A percentile compares a stretch with the other conserved stretches of the same genome.
Conservation (phyloP, 1,284 basidiomycete genomes). For the Meira miltonrushii region DNA sequence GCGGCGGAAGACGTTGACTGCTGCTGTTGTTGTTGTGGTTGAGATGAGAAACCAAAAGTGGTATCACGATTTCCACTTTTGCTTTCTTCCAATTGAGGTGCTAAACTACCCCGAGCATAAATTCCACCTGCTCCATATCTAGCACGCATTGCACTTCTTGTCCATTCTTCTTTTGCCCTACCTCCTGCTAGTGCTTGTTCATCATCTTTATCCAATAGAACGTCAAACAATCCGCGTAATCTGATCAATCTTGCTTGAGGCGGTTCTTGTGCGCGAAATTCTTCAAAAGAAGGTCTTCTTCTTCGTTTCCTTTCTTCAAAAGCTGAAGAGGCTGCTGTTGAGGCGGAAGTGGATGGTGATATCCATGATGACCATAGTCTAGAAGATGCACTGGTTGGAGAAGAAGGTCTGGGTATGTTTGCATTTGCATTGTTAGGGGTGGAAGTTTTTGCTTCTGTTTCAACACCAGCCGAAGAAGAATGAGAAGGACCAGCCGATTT, state of each 20-base stretch:
- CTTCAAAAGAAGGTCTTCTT: constrained; percentile 33
- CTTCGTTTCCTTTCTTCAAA: constrained; percentile 6
- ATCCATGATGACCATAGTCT: constrained; percentile 13
- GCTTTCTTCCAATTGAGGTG: constrained; percentile 11
- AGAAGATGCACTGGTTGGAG: constrained; percentile 9
- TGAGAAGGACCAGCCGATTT: no score
- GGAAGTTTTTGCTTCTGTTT: no score
- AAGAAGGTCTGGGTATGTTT: background rate
- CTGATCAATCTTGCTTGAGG: constrained; percentile 49
- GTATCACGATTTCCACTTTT: constrained; percentile 6
- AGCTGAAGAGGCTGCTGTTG: constrained; percentile 9
- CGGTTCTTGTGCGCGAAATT: constrained; percentile 47
- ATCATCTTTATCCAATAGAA: constrained; percentile 44
- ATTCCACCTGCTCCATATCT: constrained; percentile 46
- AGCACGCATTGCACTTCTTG: constrained; percentile 43
- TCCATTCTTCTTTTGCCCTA: constrained; percentile 48
- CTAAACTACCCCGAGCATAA: constrained; percentile 39
- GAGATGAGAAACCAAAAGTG: constrained; percentile 1
- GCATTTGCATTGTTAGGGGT: background rate
- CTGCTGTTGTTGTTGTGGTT: background rate
- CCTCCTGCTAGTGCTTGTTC: constrained; percentile 45
- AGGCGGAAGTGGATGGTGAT: constrained; percentile 13
- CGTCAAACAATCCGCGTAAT: constrained; percentile 48
- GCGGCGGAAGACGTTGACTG: constrained; percentile 3
- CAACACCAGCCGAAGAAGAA: no score